Evolutionary conservation across 179 eudicot genomes (phyloP), one percentile per base, ranked within the genome.

Genomic region (Silene vulgaris): DNA sequence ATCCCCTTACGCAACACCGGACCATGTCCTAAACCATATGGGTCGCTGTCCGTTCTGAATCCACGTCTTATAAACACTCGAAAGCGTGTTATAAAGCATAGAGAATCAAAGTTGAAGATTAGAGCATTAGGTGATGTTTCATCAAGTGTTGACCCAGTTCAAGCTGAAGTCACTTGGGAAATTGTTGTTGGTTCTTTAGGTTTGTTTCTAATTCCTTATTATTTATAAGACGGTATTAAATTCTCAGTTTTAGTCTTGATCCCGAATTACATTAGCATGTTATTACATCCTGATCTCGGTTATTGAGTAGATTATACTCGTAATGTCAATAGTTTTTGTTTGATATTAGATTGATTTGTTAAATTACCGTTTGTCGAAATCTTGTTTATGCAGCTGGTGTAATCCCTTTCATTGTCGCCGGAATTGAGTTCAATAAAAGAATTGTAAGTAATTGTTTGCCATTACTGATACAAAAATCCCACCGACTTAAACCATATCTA

Each of bases 371-470:
- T 1, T 45, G 21, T 17, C 13, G 16, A 73, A 73, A n/a, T 54
- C 23, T 7, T 63, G 56, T 5, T 70, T 9, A 3, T 85, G 82
- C 84, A 85, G 88, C 86, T 59, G 88, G 88, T 23, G 84, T 82
- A 14, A 71, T 68, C 54, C 88, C 88, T 48, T 85, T 85, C 48
- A 13, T 82, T 19, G 84, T 82, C 43, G 84, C 88, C 0, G 88
- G 88, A 56, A 80, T 82, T 26, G 85, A 82, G 61, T 85, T 85
- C 77, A 80, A 71, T 69, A 82, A 80, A 76, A 80, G 87, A 74
- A 85, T 85, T 54, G 87, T 85, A 77, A 82, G 87, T 84, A 54
- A 64, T 63, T 29, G 56, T 68, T 28, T 17, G 61, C 28, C 29
- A 5, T 61, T 20, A n/a, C 20, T 12, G 3, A 4, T 14, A 3